These are phyloP conservation scores for Umbelopsis sp. DNA, from an alignment of 192 early-diverging fungal species.

Conservation along the genomic window DNA sequence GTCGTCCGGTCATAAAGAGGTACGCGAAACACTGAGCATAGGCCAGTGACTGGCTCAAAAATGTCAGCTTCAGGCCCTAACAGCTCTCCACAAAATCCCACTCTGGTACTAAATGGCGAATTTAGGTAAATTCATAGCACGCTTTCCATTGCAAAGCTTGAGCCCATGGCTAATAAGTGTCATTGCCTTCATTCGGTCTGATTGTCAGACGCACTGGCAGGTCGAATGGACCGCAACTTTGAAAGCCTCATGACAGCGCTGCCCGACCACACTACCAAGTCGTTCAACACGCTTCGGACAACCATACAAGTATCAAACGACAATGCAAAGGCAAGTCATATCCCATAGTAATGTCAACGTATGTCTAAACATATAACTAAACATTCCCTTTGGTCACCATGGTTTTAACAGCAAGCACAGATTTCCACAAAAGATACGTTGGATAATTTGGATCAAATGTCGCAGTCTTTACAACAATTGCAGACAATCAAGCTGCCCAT, in stretches of 20 bases:
- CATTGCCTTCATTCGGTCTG: too few relatives aligned
- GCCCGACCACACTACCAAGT: not conserved
- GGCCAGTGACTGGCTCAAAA: not conserved
- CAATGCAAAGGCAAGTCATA: not conserved
- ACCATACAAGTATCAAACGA: not conserved
- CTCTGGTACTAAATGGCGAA: too few relatives aligned
- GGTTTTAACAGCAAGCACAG: not conserved
- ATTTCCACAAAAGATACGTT: constrained; percentile 3
- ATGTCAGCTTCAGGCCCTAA: not conserved
- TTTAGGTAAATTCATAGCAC: not conserved
- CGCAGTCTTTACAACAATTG: not conserved
- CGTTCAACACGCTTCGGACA: not conserved
- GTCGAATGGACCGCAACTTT: not conserved
- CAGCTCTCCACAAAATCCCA: not conserved
- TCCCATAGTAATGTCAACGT: too few relatives aligned
- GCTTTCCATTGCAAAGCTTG: too few relatives aligned
- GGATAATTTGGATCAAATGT: constrained; percentile 1
- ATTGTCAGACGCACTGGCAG: not conserved
- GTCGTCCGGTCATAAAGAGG: not conserved
- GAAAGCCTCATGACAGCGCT: not conserved
- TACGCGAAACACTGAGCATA: not conserved
- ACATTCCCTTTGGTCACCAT: not conserved
- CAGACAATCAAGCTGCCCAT: not conserved
- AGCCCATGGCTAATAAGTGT: too few relatives aligned
- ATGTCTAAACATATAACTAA: not conserved